phyloP scores from a whole-genome alignment of 306 rosid genomes.

The Fragaria iinumae region DNA sequence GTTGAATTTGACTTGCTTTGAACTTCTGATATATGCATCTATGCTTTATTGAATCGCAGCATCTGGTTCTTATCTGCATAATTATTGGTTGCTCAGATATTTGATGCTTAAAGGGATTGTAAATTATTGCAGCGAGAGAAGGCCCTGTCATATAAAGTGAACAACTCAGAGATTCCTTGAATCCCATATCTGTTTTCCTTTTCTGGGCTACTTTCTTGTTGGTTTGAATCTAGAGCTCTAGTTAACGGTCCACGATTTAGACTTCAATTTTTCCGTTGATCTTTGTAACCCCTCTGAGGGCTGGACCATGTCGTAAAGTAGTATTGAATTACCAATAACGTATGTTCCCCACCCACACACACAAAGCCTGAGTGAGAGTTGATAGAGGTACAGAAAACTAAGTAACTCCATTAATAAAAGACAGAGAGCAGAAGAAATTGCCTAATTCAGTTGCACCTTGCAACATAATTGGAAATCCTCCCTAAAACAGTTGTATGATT shows the following conservation, averaged over 20 bases:
- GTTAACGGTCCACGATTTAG: constrained; percentile 27
- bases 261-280: constrained; percentile 28
- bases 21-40: constrained; percentile 30
- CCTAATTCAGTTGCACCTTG: constrained; percentile 36
- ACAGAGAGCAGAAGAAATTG: constrained; percentile 34
- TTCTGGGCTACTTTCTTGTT: constrained; percentile 16
- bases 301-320: constrained; percentile 37
- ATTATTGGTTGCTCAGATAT: constrained; percentile 36
- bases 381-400: constrained; percentile 8
- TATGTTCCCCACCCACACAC: constrained; percentile 41
- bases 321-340: constrained; percentile 18
- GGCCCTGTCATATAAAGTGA: constrained; percentile 32
- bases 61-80: constrained; percentile 50
- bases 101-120: constrained; percentile 43
- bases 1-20: constrained; percentile 34
- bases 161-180: constrained; percentile 36
- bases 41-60: constrained; percentile 33
- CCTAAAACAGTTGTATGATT: constrained; percentile 21
- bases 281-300: constrained; percentile 20
- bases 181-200: constrained; percentile 21
- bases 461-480: constrained; percentile 33
- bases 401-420: constrained; percentile 15
- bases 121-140: constrained; percentile 31
- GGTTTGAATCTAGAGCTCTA: constrained; percentile 29
- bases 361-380: constrained; percentile 15